Evolutionary conservation across 371 early-diverging fungal genomes (phyloP), one percentile per base, ranked within the genome.

Genomic region (Mucor velutinosus): DNA sequence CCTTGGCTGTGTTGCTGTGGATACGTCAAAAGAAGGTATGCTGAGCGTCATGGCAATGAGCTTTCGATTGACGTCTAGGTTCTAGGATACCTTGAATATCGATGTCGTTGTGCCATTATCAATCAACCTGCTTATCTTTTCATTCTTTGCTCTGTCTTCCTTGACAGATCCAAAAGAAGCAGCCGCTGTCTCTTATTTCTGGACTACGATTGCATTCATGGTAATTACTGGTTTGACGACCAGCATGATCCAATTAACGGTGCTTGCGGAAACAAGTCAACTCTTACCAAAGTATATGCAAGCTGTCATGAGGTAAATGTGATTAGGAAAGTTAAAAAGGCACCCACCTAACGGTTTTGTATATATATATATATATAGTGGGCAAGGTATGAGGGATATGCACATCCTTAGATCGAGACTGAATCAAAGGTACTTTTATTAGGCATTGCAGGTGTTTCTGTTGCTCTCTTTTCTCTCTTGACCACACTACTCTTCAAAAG

Each of bases 191-290:
- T 43, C 62, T 7, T 87, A 87, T 62, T 94, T 94, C 67, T 83
- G 78, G 72, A 75, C 89, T 43, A 83, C 73, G 7, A 60, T 91
- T 49, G 21, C 66, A 8, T 76, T 89, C 66, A 72, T 93, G 35
- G 73, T 80, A 0, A 32, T 86, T 12, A 81, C 87, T 6, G 93
- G 89, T 5, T 76, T 77, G 12, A 78, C 86, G 3, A 90, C 90
- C 15, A 88, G 90, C 4, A 75, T 88, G 37, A 78, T 87, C 7
- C 89, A 90, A 51, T 85, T 88, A 55, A 87, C 85, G 51, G 79
- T 91, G 41, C 88, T 92, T 81, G 93, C 89, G 2, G 78, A 92
- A 17, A 89, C 88, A 3, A 83, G 89, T 23, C 86, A 84, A 19
- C 86, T 94, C 69, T 85, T 90, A 4, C 81, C 88, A 6, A 75